A percentile compares a stretch with the other conserved stretches of the same genome.
Conservation (phyloP, 148 eudicot genomes). For the Nyssa sinensis region DNA sequence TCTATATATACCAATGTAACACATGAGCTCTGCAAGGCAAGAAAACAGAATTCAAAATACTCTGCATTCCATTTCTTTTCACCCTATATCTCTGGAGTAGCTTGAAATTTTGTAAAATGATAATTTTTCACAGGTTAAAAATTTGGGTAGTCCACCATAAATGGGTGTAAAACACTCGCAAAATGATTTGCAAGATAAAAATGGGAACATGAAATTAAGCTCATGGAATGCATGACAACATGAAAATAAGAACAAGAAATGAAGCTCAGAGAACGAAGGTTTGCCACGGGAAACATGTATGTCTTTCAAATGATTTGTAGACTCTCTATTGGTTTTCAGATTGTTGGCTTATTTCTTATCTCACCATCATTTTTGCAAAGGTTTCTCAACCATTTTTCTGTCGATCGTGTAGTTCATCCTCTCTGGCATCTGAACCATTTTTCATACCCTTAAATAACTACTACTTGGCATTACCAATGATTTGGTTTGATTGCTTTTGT, state of each 20-base stretch:
- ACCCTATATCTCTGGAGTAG: not conserved
- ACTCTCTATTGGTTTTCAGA: not conserved
- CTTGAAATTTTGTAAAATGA: not conserved
- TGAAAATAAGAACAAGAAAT: too few species aligned
- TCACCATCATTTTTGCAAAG: not conserved
- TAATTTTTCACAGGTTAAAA: not conserved
- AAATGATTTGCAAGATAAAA: not conserved
- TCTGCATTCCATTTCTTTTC: too few species aligned
- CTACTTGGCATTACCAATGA: not conserved
- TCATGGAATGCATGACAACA: too few species aligned
- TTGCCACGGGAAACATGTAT: not conserved
- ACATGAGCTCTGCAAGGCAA: too few species aligned
- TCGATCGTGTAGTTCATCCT: too few species aligned
- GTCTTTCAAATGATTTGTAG: not conserved
- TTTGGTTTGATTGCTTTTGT: not conserved
- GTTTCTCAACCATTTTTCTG: too few species aligned
- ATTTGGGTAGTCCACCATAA: not conserved
- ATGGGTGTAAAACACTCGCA: not conserved
- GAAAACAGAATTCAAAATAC: too few species aligned
- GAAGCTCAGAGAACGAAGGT: not conserved
- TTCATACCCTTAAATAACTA: not conserved
- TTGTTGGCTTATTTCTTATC: not conserved
- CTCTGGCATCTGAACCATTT: not conserved
- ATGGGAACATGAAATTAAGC: not conserved
- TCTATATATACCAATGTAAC: too few species aligned